These are phyloP conservation scores for Clarireedia hainanense DNA, from an alignment of 2,329 filamentous ascomycete genomes.

Conservation along the genomic window DNA sequence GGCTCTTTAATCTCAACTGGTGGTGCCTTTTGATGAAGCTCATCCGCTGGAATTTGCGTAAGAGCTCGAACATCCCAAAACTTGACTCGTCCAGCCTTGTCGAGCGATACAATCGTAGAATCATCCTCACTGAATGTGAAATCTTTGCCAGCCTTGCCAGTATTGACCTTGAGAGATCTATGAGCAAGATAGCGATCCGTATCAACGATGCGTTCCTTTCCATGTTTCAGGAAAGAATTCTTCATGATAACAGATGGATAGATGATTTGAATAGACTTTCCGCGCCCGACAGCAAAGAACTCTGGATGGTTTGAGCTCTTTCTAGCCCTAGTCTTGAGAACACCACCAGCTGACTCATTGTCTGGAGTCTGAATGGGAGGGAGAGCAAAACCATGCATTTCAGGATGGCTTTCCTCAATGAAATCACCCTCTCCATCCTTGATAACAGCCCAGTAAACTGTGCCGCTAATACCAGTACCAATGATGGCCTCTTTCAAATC, in stretches of 20 bases:
- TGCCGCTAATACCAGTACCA: constrained; percentile 87
- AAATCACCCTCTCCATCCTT: constrained; percentile 70
- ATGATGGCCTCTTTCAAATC: constrained; percentile 73
- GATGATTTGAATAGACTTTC: constrained; percentile 92
- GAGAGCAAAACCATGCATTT: constrained; percentile 80
- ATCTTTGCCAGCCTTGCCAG: constrained; percentile 96
- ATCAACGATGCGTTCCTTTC: constrained; percentile 64
- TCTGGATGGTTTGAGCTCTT: constrained; percentile 83
- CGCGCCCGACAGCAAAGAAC: constrained; percentile 90
- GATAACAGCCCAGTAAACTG: constrained; percentile 91
- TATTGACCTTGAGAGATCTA: constrained; percentile 86
- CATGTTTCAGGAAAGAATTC: constrained; percentile 55
- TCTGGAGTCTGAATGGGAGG: constrained; percentile 80
- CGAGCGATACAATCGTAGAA: constrained; percentile 84
- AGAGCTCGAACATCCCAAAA: constrained; percentile 95
- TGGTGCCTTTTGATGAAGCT: constrained; percentile 13
- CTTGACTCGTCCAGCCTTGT: constrained; percentile 92
- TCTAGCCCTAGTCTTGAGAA: constrained; percentile 91
- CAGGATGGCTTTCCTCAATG: constrained; percentile 69
- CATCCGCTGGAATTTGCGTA: constrained; percentile 35
- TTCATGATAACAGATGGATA: constrained; percentile 58
- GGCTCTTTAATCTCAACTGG: constrained; percentile 76
- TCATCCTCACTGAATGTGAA: constrained; percentile 98
- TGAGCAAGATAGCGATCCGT: constrained; percentile 82
- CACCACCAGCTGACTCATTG: constrained; percentile 83